A percentile compares a stretch with the other conserved stretches of the same genome.
phyloP scores from a whole-genome alignment of 257 asterid genomes.

The Nyctanthes arbortristis region DNA sequence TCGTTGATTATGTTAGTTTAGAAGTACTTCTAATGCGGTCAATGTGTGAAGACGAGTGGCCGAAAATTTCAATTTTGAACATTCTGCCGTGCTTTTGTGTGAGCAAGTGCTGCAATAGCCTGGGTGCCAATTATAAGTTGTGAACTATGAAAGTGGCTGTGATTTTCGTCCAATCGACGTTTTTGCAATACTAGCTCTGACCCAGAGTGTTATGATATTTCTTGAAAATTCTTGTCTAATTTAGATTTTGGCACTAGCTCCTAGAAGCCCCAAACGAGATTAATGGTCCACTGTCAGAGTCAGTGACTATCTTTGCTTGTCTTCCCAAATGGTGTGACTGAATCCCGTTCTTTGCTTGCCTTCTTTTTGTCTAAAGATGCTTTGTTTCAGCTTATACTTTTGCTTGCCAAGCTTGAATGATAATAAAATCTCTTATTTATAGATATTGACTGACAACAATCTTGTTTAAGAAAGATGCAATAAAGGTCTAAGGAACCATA shows the following conservation, averaged over 20 bases:
- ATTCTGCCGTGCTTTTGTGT: not conserved
- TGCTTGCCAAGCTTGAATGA: not conserved
- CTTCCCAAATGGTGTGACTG: not conserved
- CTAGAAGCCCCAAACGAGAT: not conserved
- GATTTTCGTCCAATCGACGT: not conserved
- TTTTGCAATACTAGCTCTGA: not conserved
- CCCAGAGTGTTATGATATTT: not conserved
- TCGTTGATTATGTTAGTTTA: not conserved
- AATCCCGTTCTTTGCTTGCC: not conserved
- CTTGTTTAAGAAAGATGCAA: too few relatives aligned
- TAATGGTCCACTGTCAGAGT: not conserved
- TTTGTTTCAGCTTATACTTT: not conserved
- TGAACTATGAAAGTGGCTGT: not conserved
- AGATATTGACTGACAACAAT: not conserved
- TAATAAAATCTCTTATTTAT: not conserved
- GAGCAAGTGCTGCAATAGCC: not conserved
- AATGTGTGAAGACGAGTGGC: not conserved
- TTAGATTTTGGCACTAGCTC: not conserved
- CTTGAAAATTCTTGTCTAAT: not conserved
- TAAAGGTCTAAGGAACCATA: too few relatives aligned
- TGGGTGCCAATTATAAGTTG: not conserved
- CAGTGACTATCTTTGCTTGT: not conserved
- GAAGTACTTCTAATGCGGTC: not conserved
- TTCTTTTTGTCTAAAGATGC: not conserved
- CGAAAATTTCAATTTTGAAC: not conserved